Conservation (phyloP, 495 filamentous ascomycete species). For the Ascodesmis nigricans region DNA sequence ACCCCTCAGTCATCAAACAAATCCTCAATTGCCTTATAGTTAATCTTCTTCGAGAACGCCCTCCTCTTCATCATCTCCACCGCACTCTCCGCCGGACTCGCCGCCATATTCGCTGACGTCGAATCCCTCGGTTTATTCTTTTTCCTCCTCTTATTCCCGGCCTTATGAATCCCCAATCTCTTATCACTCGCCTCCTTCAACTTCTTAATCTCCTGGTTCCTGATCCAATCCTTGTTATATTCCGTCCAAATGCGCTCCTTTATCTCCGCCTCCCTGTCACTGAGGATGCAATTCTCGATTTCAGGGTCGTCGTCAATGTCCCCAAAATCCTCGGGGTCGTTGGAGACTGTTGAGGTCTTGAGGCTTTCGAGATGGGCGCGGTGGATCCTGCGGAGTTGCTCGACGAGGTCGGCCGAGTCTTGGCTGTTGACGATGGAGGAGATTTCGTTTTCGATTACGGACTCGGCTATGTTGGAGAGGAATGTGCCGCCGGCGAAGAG, state of each 20-base stretch:
- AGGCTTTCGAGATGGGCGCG: slow-evolving; percentile 9
- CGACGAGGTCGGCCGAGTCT: slow-evolving; percentile 9
- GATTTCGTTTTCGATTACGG: slow-evolving; percentile 18
- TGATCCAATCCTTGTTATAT: slow-evolving; percentile 74
- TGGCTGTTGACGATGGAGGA: slow-evolving; percentile 10
- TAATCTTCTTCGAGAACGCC: slow-evolving; percentile 59
- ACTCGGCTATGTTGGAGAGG: slow-evolving; percentile 15
- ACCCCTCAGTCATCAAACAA: slow-evolving; percentile 27
- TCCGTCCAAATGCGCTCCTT: slow-evolving; percentile 89
- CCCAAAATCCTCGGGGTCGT: slow-evolving; percentile 16
- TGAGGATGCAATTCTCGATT: slow-evolving; percentile 53
- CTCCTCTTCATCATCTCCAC: slow-evolving; percentile 49
- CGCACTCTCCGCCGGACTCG: slow-evolving; percentile 48
- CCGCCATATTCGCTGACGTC: slow-evolving; percentile 33
- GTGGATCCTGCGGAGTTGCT: slow-evolving; percentile 14
- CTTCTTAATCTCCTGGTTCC: slow-evolving; percentile 43
- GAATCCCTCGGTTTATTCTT: slow-evolving; percentile 35
- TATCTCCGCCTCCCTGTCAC: slow-evolving; percentile 41
- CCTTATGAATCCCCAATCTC: slow-evolving; percentile 35
- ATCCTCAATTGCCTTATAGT: slow-evolving; percentile 47
- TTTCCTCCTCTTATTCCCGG: slow-evolving; percentile 28
- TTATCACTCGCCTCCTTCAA: slow-evolving; percentile 31
- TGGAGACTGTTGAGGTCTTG: slow-evolving; percentile 6
- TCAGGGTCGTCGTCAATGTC: slow-evolving; percentile 81
- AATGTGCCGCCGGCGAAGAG: slow-evolving; percentile 10